Conservation (phyloP, 192 early-diverging fungal species). For the Thoreauomyces humboldtii region DNA sequence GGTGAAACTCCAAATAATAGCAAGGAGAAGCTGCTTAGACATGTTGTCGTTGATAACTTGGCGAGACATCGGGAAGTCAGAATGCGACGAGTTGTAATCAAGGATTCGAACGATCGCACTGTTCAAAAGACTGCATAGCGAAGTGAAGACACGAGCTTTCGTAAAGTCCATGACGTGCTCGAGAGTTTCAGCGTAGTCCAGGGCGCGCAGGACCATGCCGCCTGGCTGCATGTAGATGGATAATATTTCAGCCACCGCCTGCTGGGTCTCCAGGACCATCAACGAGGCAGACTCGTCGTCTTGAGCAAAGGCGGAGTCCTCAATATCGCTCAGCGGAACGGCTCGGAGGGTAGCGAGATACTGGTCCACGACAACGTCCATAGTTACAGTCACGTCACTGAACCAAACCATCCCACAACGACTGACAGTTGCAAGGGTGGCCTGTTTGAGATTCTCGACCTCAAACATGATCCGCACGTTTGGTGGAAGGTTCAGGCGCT, state of each 20-base stretch:
- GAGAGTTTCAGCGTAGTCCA: constrained; percentile 66
- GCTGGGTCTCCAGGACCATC: constrained; percentile 68
- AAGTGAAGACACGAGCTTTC: constrained; percentile 71
- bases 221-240: constrained; percentile 69
- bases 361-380: constrained; percentile 75
- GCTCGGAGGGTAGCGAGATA: constrained; percentile 78
- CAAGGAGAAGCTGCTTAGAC: constrained; percentile 75
- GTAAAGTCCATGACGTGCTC: constrained; percentile 99
- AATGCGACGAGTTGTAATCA: constrained; percentile 88
- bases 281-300: constrained; percentile 45
- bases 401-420: constrained; percentile 99
- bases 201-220: constrained; percentile 70
- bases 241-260: constrained; percentile 70
- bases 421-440: constrained; percentile 96
- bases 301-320: constrained; percentile 53
- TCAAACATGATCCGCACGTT: constrained; percentile 99
- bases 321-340: constrained; percentile 75
- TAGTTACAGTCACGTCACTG: constrained; percentile 81
- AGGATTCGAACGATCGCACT: constrained; percentile 78
- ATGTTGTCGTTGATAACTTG: constrained; percentile 79
- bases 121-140: constrained; percentile 90
- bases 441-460: constrained; percentile 96
- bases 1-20: constrained; percentile 92
- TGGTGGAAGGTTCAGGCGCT: constrained; percentile 88
- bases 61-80: constrained; percentile 87